These are phyloP conservation scores for Penicillium sp. DNA, from an alignment of 2,329 filamentous ascomycete species.

Conservation along the genomic window DNA sequence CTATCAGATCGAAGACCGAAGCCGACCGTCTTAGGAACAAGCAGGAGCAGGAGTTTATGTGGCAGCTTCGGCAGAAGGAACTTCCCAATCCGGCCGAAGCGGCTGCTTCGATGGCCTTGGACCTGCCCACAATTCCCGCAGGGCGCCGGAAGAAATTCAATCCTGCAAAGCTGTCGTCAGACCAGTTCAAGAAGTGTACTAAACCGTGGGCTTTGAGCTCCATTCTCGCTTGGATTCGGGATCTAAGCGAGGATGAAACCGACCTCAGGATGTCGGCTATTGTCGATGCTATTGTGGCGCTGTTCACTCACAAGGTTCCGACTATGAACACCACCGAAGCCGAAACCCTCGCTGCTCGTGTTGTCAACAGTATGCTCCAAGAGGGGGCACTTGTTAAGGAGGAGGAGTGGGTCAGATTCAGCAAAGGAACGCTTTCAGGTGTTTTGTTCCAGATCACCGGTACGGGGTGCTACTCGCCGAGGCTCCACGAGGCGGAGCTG, in stretches of 20 bases:
- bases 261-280: conserved; percentile 81
- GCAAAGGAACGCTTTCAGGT: conserved; percentile 72
- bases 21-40: conserved; percentile 61
- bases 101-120: conserved; percentile 59
- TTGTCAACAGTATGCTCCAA: conserved; percentile 74
- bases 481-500: conserved; percentile 66
- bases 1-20: conserved; percentile 91
- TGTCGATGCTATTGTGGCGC: conserved; percentile 76
- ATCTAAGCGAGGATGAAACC: conserved; percentile 84
- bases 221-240: conserved; percentile 80
- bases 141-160: conserved; percentile 78
- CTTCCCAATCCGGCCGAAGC: conserved; percentile 41
- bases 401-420: conserved; percentile 97
- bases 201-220: conserved; percentile 92
- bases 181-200: conserved; percentile 76
- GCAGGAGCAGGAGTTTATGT: conserved; percentile 51
- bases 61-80: conserved; percentile 47
- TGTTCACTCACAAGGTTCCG: conserved; percentile 92
- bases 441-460: conserved; percentile 92
- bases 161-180: conserved; percentile 72
- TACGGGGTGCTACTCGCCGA: conserved; percentile 82
- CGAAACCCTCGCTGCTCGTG: conserved; percentile 72
- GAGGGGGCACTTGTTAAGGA: conserved; percentile 75
- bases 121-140: conserved; percentile 76
- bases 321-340: conserved; percentile 99